phyloP scores from a whole-genome alignment of 2,329 filamentous ascomycete genomes.

The Xylariaceae sp. region DNA sequence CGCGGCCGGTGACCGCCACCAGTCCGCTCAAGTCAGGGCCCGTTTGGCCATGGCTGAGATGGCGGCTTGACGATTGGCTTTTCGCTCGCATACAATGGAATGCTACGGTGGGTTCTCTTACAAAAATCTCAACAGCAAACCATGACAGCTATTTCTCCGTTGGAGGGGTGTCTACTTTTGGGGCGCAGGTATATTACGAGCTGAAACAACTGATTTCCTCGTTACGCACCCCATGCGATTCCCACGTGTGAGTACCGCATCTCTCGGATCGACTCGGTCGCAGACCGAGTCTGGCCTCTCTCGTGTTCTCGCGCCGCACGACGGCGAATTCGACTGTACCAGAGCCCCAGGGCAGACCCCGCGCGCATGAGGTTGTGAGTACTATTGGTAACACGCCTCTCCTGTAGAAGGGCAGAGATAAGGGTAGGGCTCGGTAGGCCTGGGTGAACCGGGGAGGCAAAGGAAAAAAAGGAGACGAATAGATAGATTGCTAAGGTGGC shows the following conservation, averaged over 20 bases:
- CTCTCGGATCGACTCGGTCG: background rate
- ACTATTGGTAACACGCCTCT: conserved; percentile 10
- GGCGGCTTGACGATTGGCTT: conserved; percentile 1
- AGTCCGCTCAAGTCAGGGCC: background rate
- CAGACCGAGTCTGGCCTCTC: background rate
- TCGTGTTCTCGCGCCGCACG: conserved; percentile 10
- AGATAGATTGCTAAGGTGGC: conserved; percentile 8
- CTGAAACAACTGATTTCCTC: conserved; percentile 11
- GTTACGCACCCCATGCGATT: background rate
- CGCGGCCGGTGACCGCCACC: background rate
- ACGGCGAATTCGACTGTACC: conserved; percentile 6
- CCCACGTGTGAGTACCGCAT: conserved; percentile 7
- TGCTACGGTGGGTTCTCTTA: background rate
- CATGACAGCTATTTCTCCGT: conserved; percentile 7
- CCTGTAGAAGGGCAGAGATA: background rate
- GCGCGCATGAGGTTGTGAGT: background rate
- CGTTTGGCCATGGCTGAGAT: background rate
- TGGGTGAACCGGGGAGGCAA: background rate
- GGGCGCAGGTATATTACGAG: conserved; percentile 13
- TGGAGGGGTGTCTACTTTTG: conserved; percentile 7
- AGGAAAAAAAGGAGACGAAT: background rate
- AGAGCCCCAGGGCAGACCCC: background rate
- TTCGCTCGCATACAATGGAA: background rate
- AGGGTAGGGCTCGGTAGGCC: background rate
- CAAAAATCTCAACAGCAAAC: background rate